These are phyloP conservation scores for Neocatenulostroma microsporum DNA, from an alignment of 2,329 filamentous ascomycete genomes.

Conservation along the genomic window DNA sequence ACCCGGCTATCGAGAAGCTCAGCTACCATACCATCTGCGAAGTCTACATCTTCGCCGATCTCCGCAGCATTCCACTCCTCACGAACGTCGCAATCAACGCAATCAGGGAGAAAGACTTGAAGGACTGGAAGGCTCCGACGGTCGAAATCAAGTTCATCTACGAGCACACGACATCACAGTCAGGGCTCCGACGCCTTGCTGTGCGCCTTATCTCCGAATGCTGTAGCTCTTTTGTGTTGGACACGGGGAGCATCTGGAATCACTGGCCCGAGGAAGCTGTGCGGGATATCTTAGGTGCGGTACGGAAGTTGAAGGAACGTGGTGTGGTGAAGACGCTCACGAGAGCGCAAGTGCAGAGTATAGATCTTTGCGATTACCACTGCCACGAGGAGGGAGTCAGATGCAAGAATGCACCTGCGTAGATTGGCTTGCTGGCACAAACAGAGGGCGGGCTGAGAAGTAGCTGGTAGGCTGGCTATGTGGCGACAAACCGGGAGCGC, in stretches of 20 bases:
- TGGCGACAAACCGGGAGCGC: too few species aligned
- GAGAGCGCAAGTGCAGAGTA: not conserved
- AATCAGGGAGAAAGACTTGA: not conserved
- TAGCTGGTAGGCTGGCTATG: not conserved
- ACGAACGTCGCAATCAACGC: constrained; percentile 4
- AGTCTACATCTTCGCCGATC: constrained; percentile 6
- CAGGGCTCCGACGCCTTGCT: too few species aligned
- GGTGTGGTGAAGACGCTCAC: not conserved
- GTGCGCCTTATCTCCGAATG: too few species aligned
- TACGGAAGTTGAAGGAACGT: not conserved
- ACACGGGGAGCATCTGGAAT: too few species aligned
- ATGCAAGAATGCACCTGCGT: too few species aligned
- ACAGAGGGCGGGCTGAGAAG: too few species aligned
- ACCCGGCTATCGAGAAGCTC: too few species aligned
- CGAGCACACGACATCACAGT: too few species aligned
- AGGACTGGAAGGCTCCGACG: not conserved
- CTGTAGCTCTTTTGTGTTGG: too few species aligned
- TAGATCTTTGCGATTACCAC: constrained; percentile 3
- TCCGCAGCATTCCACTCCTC: constrained; percentile 4
- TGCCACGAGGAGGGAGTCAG: not conserved
- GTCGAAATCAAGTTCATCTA: too few species aligned
- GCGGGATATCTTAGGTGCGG: not conserved
- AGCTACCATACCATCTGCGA: not conserved
- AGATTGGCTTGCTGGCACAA: too few species aligned
- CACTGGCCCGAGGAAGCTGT: not conserved